Conservation (phyloP, 2,329 filamentous ascomycete species). For the Colletotrichum noveboracense region DNA sequence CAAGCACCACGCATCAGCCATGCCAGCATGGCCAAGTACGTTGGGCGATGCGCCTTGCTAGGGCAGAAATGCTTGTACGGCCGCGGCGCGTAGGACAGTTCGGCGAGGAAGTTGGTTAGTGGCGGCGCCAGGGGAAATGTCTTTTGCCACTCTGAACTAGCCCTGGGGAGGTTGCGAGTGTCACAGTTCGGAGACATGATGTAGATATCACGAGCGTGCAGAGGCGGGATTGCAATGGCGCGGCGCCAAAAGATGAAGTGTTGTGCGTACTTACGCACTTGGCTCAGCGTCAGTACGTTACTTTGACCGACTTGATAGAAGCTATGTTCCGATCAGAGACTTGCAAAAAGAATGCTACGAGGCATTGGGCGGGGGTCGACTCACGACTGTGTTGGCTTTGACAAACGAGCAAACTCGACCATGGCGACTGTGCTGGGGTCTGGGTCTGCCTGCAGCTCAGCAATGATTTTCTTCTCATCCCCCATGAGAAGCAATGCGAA, state of each 20-base stretch:
- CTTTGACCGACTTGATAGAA: slow-evolving; percentile 74
- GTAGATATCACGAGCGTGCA: slow-evolving; percentile 90
- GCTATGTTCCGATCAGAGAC: slow-evolving; percentile 57
- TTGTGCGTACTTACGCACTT: slow-evolving; percentile 86
- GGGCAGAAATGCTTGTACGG: slow-evolving; percentile 86
- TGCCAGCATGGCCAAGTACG: slow-evolving; percentile 89
- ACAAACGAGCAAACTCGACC: slow-evolving; percentile 81
- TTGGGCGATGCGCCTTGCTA: slow-evolving; percentile 83
- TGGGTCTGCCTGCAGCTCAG: slow-evolving; percentile 78
- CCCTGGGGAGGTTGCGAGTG: slow-evolving; percentile 70
- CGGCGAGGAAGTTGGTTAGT: slow-evolving; percentile 85
- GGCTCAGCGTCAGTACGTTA: slow-evolving; percentile 75
- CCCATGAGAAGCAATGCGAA: slow-evolving; percentile 86
- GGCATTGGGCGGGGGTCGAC: slow-evolving; percentile 26
- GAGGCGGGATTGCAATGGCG: slow-evolving; percentile 87
- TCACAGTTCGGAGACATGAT: slow-evolving; percentile 92
- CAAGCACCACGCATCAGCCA: slow-evolving; percentile 93
- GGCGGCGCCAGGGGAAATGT: slow-evolving; percentile 84
- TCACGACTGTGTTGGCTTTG: slow-evolving; percentile 69
- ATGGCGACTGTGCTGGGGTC: slow-evolving; percentile 79
- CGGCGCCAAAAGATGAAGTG: slow-evolving; percentile 97
- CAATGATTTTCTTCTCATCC: slow-evolving; percentile 75
- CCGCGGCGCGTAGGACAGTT: slow-evolving; percentile 79
- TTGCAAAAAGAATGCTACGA: background rate
- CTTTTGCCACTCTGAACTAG: slow-evolving; percentile 74